A percentile compares a stretch with the other conserved stretches of the same genome.
These are phyloP conservation scores for Dendrothele bispora DNA, from an alignment of 768 basidiomycete genomes.

Conservation along the genomic window DNA sequence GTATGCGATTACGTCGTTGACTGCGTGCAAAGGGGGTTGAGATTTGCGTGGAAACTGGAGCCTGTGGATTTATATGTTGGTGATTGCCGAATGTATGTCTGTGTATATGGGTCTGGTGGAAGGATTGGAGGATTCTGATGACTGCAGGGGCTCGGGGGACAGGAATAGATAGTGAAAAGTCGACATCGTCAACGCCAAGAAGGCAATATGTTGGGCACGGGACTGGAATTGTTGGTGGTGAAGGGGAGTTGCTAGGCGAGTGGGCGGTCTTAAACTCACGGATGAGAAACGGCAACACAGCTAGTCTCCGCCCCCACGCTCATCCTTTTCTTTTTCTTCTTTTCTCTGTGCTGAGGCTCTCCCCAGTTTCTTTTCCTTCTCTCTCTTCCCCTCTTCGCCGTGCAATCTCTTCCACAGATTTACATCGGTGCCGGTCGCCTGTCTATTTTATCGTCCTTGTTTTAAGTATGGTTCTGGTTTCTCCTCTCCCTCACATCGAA, in stretches of 20 bases:
- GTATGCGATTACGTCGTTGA: no score
- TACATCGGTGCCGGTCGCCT: slow-evolving; percentile 56
- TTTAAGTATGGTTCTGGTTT: slow-evolving; percentile 39
- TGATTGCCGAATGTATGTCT: no score
- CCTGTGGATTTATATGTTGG: no score
- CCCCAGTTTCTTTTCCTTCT: slow-evolving; percentile 22
- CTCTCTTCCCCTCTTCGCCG: slow-evolving; percentile 27
- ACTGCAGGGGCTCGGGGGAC: no score
- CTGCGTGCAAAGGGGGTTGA: no score
- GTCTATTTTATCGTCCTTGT: slow-evolving; percentile 17
- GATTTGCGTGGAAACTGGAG: no score
- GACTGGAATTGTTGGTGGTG: no score
- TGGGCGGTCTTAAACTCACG: no score
- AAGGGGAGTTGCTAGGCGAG: slow-evolving; percentile 1
- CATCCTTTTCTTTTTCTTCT: slow-evolving; percentile 27
- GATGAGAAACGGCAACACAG: neutral
- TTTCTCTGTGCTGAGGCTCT: slow-evolving; percentile 18
- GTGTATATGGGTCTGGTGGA: no score
- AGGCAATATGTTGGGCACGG: no score
- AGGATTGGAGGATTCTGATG: no score
- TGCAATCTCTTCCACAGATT: slow-evolving; percentile 22
- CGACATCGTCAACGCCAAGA: slow-evolving; percentile 3
- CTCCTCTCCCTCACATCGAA: slow-evolving; percentile 63
- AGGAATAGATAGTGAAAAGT: no score
- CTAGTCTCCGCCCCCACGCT: slow-evolving; percentile 18